phyloP scores from a whole-genome alignment of 2,329 filamentous ascomycete genomes.

The Verticillium klebahnii region DNA sequence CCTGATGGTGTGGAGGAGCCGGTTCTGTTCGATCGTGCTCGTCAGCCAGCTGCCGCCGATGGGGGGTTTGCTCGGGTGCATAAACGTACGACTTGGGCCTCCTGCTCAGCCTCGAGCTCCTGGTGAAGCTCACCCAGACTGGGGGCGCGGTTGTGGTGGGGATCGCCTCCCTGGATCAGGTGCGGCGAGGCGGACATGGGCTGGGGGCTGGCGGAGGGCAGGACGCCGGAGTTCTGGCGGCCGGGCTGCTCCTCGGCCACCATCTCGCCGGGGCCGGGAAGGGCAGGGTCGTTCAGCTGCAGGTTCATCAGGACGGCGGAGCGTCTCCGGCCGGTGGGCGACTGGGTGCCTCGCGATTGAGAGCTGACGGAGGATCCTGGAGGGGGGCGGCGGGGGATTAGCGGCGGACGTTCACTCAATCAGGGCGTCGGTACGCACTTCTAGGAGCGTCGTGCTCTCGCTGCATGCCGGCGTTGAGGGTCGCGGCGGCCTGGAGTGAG shows the following conservation, averaged over 20 bases:
- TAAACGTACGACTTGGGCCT: constrained; percentile 64
- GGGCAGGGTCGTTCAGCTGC: constrained; percentile 64
- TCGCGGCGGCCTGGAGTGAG: constrained; percentile 71
- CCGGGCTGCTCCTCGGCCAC: constrained; percentile 37
- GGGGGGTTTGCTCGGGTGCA: not conserved
- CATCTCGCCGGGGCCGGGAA: constrained; percentile 68
- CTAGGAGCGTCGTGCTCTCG: constrained; percentile 59
- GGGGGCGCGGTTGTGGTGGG: constrained; percentile 61
- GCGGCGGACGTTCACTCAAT: not conserved
- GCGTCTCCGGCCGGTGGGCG: constrained; percentile 53
- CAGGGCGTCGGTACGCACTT: constrained; percentile 34
- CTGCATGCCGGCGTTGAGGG: constrained; percentile 72
- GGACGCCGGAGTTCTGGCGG: constrained; percentile 13
- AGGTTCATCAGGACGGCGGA: constrained; percentile 70
- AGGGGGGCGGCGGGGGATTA: constrained; percentile 2
- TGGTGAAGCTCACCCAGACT: constrained; percentile 75
- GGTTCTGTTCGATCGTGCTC: constrained; percentile 48
- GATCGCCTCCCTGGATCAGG: constrained; percentile 26
- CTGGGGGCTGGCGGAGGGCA: constrained; percentile 36
- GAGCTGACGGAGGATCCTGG: constrained; percentile 52
- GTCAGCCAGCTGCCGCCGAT: not conserved
- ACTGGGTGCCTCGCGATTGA: constrained; percentile 37
- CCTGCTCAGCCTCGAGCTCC: constrained; percentile 74
- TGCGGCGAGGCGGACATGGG: constrained; percentile 44
- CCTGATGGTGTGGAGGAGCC: constrained; percentile 71